Percentiles rank a stretch among this genome's conserved stretches.
Evolutionary conservation across 176 grass and related monocot species (phyloP).

Genomic region (Musa beccarii): DNA sequence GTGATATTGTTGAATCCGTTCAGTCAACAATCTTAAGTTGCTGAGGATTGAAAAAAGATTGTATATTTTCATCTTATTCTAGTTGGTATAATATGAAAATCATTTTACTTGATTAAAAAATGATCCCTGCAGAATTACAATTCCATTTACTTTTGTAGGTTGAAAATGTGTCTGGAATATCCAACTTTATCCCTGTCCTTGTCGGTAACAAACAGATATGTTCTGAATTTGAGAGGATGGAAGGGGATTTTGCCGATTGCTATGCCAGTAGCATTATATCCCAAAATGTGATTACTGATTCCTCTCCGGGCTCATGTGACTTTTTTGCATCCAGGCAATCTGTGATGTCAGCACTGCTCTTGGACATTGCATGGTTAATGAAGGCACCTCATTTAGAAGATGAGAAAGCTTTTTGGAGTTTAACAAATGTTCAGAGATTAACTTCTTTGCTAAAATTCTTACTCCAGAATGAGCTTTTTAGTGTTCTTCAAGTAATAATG

Average conservation of each 20-base stretch:
- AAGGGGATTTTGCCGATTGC: constrained; percentile 29
- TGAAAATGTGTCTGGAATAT: constrained; percentile 81
- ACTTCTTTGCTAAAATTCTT: constrained; percentile 58
- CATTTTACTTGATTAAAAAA: background rate
- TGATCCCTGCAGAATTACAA: background rate
- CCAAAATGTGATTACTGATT: constrained; percentile 15
- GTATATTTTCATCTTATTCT: background rate
- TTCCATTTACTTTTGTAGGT: constrained; percentile 41
- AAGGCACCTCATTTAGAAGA: constrained; percentile 43
- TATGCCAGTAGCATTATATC: constrained; percentile 12
- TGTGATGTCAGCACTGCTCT: constrained; percentile 57
- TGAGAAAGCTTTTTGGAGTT: constrained; percentile 39
- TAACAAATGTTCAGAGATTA: constrained; percentile 61
- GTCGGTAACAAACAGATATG: constrained; percentile 74
- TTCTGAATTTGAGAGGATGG: constrained; percentile 65
- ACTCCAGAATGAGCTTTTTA: constrained; percentile 46
- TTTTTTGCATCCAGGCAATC: constrained; percentile 25
- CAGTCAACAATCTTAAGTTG: too few species aligned
- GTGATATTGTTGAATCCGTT: background rate
- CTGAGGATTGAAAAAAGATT: too few species aligned
- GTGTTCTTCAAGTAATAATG: constrained; percentile 62
- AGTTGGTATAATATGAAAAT: background rate
- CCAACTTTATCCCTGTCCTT: constrained; percentile 90
- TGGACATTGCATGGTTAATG: constrained; percentile 91
- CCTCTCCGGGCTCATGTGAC: constrained; percentile 23